Evolutionary conservation across 176 grass and related monocot genomes (phyloP).

Genomic region (Oryza longistaminata): DNA sequence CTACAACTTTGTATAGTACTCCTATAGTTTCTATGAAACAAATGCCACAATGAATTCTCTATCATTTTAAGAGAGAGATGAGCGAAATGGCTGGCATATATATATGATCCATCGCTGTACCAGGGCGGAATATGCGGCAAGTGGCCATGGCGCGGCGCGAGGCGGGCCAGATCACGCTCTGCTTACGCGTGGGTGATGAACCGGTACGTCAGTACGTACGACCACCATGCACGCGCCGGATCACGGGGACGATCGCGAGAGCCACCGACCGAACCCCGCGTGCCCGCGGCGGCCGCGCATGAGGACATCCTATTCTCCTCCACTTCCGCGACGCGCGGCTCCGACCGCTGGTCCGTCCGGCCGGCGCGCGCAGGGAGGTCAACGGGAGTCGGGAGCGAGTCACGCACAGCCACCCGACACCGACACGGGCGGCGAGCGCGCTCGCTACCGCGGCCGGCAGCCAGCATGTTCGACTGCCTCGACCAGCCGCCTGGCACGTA

Average conservation of each 20-base stretch:
- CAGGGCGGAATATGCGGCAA: background rate
- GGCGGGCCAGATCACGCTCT: background rate
- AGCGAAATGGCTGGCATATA: background rate
- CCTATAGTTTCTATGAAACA: no score
- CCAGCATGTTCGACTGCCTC: background rate
- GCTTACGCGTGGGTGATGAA: background rate
- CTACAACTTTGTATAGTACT: no score
- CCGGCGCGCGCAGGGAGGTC: background rate
- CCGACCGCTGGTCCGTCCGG: background rate
- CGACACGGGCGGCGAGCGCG: background rate
- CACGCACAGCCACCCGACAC: background rate
- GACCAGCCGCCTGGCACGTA: background rate
- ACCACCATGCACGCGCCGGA: background rate
- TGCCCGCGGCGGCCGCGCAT: background rate
- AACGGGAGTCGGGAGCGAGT: background rate
- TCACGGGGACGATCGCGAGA: constrained; percentile 11
- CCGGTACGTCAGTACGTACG: background rate
- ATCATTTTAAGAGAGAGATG: no score
- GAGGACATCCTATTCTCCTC: background rate
- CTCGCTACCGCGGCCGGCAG: background rate
- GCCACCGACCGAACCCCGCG: background rate
- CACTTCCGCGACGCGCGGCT: background rate
- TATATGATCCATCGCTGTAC: background rate
- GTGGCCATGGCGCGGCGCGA: background rate
- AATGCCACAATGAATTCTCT: no score